These are phyloP conservation scores for Venturiaceae sp. DNA, from an alignment of 2,329 filamentous ascomycete species.

Conservation along the genomic window DNA sequence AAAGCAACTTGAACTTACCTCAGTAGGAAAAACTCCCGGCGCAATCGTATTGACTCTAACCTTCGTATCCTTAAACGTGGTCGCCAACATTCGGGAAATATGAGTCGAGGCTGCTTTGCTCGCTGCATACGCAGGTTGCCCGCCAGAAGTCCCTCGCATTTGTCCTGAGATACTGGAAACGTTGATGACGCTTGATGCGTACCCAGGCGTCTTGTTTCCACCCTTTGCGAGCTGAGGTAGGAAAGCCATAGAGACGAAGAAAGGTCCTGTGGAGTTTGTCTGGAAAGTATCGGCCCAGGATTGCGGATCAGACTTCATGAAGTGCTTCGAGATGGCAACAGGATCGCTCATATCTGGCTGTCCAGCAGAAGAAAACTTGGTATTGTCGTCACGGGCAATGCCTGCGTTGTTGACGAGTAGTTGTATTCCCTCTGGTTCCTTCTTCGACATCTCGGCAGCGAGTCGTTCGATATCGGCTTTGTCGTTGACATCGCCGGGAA, in stretches of 20 bases:
- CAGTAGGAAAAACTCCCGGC: slow-evolving; percentile 50
- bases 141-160: slow-evolving; percentile 61
- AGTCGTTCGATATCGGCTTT: slow-evolving; percentile 52
- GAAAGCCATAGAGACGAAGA: slow-evolving; percentile 65
- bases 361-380: slow-evolving; percentile 37
- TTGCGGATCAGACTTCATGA: slow-evolving; percentile 57
- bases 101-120: slow-evolving; percentile 68
- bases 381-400: slow-evolving; percentile 51
- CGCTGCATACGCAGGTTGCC: slow-evolving; percentile 69
- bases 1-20: slow-evolving; percentile 38
- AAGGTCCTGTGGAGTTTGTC: slow-evolving; percentile 66
- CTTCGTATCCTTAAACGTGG: slow-evolving; percentile 45
- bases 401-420: slow-evolving; percentile 55
- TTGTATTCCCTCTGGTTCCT: slow-evolving; percentile 54
- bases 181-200: slow-evolving; percentile 57
- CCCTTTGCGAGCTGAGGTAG: slow-evolving; percentile 54
- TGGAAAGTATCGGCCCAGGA: slow-evolving; percentile 63
- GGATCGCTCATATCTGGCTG: slow-evolving; percentile 43
- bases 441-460: slow-evolving; percentile 44
- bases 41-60: slow-evolving; percentile 5
- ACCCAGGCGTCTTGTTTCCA: slow-evolving; percentile 53
- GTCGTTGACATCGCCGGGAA: slow-evolving; percentile 52
- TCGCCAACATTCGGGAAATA: slow-evolving; percentile 59
- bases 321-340: slow-evolving; percentile 43
- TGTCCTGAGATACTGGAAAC: slow-evolving; percentile 67